Base-by-base conservation (phyloP, 1,139 yeast species). In the Hyphopichia buzzinii region DNA sequence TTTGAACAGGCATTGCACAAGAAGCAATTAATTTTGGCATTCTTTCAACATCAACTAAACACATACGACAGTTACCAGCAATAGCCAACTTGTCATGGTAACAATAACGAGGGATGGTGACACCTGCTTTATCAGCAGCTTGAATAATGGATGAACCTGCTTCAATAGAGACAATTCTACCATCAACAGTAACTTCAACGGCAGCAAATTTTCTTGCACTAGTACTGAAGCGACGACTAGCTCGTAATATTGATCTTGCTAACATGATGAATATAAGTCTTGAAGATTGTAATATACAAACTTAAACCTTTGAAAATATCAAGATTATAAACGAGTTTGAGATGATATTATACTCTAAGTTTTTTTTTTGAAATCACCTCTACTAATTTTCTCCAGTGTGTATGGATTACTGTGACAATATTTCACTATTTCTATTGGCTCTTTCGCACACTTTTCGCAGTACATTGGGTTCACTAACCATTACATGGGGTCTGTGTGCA, bases 61-160 rank as follows among this genome's bases (percentile, higher is more conserved):
- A 87, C 96, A 87, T 87, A 66, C 96, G 83, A 64, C 96, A 87
- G 67, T 86, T 87, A 59, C 96, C 96, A n/a, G 96, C 96, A 57
- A 87, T 77, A 29, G 95, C 92, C 50, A 87, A 75, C 64, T 87
- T 86, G 54, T 87, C 96, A 63, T 87, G 96, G 71, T 84, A 87
- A 67, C 96, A 87, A 70, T 87, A 87, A 52, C 96, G 78, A 32
- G 96, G 96, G 36, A 87, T 82, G 37, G 82, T 74, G 31, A 86
- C 92, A 37, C 96, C 96, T 19, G 95, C 95, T 65, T 83, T 82
- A 57, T 87, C 95, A 46, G 94, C 89, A 32, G 96, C 96, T 66
- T 87, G 96, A 55, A 87, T 86, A 44, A 87, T 81, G 14, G 95
- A 84, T 29, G 95, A 77, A 4, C 95, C 95, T 33, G 90, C 92